Base-by-base conservation (phyloP, 1,284 basidiomycete genomes). In the Rhodotorula sp. region DNA sequence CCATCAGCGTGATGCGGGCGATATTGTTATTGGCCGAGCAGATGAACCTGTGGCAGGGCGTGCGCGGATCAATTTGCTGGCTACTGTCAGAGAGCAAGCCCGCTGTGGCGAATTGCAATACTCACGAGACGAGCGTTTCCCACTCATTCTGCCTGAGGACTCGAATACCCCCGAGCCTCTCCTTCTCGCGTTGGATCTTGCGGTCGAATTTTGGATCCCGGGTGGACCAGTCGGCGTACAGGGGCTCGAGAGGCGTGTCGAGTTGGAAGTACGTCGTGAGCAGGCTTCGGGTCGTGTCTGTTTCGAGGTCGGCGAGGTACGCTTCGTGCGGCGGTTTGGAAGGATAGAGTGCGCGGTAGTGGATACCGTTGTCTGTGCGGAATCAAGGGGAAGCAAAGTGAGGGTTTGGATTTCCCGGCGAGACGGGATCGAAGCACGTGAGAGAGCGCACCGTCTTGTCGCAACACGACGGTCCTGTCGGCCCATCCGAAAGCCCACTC, bases 11-110 rank as follows among this genome's bases (percentile, higher is more conserved):
- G 79, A 97, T 97, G 1, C 94, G 89, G 3, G 87, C 83, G 64
- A 97, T 99, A 78, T 99, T 96, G 81, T 99, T 99, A 80, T 98
- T 99, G 1, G 94, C 93, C 23, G 94, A 97, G 79, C 96, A 99
- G 76, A 99, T 97, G 83, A 99, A 99, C 15, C 94, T 96, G 73
- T 1, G 26, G 3, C 23, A 14, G 31, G 16, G 15, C 4, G 58
- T 49, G 26, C 61, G 54, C 15, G 57, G 21, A 18, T 16, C 7
- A 57, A 51, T 1, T 3, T 20, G 20, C 39, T 43, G 29, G 18
- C 43, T 18, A 56, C 34, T 3, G 47, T 15, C 29, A 1, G 43
- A 47, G n/a, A 1, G 23, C 14, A 15, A 31, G 39, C 39, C 39
- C 8, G 8, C 39, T 12, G 39, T 43, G 39, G 39, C 43, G 39